Evolutionary conservation across 73 alveolate species (phyloP), one percentile per base, ranked within the genome.

Genomic region (Tetrahymena thermophila): DNA sequence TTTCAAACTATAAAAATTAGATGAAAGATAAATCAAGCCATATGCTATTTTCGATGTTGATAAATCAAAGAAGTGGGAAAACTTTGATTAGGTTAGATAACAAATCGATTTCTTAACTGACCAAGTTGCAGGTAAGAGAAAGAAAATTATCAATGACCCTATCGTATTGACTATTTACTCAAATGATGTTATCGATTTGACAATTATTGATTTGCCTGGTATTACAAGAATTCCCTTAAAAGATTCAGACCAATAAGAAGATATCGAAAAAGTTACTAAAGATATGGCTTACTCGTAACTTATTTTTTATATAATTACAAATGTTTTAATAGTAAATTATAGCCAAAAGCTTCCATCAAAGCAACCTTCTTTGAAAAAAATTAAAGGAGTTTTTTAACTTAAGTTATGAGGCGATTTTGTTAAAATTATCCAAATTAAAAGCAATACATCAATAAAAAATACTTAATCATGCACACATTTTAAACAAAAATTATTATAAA

Each of bases 191-290:
- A 99, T 99, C 14, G 99, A 98, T 95, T 93, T 98, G 96, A 98
- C 99, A 28, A 97, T 97, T 84, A 97, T 98, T 56, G 99, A 98
- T 96, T 95, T 98, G 50, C 99, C 99, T 58, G 99, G 99, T 58
- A 94, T 98, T 5, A 98, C 99, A 14, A 89, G 98, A 37, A 98
- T 98, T 94, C 99, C 97, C 34, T 34, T 95, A 14, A 50, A 56
- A 55, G 98, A 94, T 93, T 96, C 96, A 35, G 98, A 96, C 56
- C 96, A 96, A 97, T 96, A 95, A n/a, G 94, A 96, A 43, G 94
- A 96, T 94, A 97, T 97, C 35, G 97, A 96, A 96, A 94, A 93
- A 94, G 94, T 96, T 58, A 96, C 98, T 34, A 94, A 93, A 34
- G 94, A 97, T 85, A 96, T 96, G 97, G 96, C 97, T 5, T 85